A percentile compares a stretch with the other conserved stretches of the same genome.
Conservation (phyloP, 2,329 filamentous ascomycete genomes). For the Clarireedia hainanense region DNA sequence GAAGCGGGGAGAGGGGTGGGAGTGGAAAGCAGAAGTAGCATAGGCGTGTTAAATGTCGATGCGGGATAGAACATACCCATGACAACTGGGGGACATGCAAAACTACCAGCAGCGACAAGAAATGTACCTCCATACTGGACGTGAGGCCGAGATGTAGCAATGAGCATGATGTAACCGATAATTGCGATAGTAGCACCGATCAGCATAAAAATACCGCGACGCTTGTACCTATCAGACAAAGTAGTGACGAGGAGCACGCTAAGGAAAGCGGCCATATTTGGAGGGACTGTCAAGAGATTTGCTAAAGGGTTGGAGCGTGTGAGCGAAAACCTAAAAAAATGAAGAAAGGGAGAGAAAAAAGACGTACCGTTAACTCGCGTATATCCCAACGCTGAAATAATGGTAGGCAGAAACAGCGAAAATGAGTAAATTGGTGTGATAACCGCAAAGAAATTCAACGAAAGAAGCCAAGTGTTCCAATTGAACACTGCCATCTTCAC, state of each 20-base stretch:
- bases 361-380: constrained; percentile 21
- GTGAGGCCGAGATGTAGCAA: constrained; percentile 52
- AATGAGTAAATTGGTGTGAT: constrained; percentile 31
- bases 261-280: constrained; percentile 55
- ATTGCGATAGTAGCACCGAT: constrained; percentile 62
- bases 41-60: too few species aligned
- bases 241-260: constrained; percentile 63
- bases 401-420: constrained; percentile 35
- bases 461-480: constrained; percentile 6
- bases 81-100: constrained; percentile 47
- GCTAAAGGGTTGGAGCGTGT: constrained; percentile 29
- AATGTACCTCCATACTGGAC: constrained; percentile 79
- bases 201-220: constrained; percentile 65
- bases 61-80: not conserved
- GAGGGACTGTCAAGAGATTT: constrained; percentile 41
- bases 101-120: constrained; percentile 77
- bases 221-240: constrained; percentile 62
- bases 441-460: constrained; percentile 3
- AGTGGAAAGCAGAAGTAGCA: too few species aligned
- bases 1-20: not conserved
- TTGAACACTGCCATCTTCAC: constrained; percentile 5
- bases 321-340: too few species aligned
- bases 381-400: constrained; percentile 45
- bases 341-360: not conserved
- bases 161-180: constrained; percentile 69